Base-by-base conservation (phyloP, 768 basidiomycete genomes). In the Crepidotus variabilis region DNA sequence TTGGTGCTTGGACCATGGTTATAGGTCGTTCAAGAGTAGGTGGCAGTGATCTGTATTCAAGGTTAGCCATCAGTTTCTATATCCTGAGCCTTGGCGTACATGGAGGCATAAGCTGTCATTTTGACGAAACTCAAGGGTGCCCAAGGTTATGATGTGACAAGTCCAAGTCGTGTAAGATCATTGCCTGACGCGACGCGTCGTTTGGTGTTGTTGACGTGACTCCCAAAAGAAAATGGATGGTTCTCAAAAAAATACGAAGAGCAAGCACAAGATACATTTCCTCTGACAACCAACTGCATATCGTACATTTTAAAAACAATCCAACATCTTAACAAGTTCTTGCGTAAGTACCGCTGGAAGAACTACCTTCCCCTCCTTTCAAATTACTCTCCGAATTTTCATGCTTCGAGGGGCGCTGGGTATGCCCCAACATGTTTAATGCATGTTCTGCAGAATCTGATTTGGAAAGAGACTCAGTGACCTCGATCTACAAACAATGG, bases 321-420 rank as follows among this genome's bases (percentile, higher is more conserved):
- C 8, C 28, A 28, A 28, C 28, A 24, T 56, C 65, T 75, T 72
- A 90, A 67, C 88, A 91, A 16, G 81, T 71, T 64, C 84, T 87
- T 49, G 87, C 78, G 65, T 81, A 90, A 2, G 89, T 89, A 11
- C 88, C 87, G 48, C 77, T 82, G 36, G 75, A 64, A 55, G 70
- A 60, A 32, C 74, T 76, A 7, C 76, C 81, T 1, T 79, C 77
- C 0, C 77, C 81, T 47, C 72, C 59, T 23, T 82, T 77, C 54
- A 88, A 61, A 18, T 70, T 72, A 39, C 79, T 85, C 43, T 72
- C 70, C 13, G 67, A 60, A 18, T 72, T 68, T 61, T 82, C 82
- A 47, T 73, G 61, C 52, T 65, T 62, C 59, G 65, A 62, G 9
- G 59, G 59, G 36, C 47, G 69, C 57, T 53, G 69, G 55, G 48